phyloP scores from a whole-genome alignment of 2,329 filamentous ascomycete species.

The Fusarium drepaniforme region DNA sequence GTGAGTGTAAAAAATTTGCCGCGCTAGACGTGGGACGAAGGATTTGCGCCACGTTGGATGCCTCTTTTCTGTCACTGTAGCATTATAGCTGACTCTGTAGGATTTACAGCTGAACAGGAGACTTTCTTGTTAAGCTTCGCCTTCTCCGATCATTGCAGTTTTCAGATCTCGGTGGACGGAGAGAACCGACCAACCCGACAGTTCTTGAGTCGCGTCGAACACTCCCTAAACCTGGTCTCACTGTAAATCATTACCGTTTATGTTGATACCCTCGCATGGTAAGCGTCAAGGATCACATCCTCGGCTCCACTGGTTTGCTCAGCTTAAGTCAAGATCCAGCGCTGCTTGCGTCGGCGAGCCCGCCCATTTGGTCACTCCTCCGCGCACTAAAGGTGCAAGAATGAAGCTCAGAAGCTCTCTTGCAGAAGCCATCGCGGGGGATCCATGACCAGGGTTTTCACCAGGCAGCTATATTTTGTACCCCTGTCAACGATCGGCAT shows the following conservation, averaged over 20 bases:
- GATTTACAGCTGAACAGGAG: neutral
- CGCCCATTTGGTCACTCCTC: neutral
- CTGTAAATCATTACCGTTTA: neutral
- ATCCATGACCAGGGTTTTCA: neutral
- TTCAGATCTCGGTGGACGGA: neutral
- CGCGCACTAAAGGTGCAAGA: neutral
- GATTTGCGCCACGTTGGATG: neutral
- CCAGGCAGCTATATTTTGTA: conserved; percentile 23
- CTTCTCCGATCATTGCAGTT: neutral
- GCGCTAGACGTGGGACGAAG: neutral
- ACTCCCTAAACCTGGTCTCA: neutral
- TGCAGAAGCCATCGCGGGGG: neutral
- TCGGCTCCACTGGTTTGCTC: neutral
- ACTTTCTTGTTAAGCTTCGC: neutral
- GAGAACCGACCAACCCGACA: neutral
- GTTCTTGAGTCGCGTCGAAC: neutral
- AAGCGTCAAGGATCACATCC: neutral
- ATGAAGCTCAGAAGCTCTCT: neutral
- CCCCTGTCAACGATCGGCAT: conserved; percentile 12
- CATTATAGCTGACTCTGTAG: neutral
- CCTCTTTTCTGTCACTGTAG: neutral
- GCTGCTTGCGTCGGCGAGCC: conserved; percentile 24
- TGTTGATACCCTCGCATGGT: neutral
- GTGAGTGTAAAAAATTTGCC: neutral
- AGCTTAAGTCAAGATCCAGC: neutral